Conservation (phyloP, 257 asterid genomes). For the Primulina eburnea region DNA sequence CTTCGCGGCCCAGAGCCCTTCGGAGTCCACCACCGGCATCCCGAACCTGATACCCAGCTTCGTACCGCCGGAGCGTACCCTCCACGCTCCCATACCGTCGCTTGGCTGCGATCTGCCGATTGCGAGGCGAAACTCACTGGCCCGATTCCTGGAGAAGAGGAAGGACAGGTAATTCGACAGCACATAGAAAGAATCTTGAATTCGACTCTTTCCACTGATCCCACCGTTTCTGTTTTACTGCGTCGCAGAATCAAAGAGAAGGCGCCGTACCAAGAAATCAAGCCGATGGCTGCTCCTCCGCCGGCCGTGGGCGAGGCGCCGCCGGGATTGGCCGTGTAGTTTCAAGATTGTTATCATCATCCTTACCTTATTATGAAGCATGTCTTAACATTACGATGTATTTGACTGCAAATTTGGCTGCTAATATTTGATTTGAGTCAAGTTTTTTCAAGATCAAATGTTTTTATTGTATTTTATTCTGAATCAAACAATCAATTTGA, state of each 20-base stretch:
- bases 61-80: slow-evolving; percentile 8
- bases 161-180: slow-evolving; percentile 36
- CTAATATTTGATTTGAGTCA: neutral
- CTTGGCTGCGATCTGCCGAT: slow-evolving; percentile 56
- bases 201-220: neutral
- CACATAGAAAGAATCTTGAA: neutral
- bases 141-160: slow-evolving; percentile 67
- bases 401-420: neutral
- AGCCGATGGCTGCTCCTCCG: neutral
- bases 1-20: slow-evolving; percentile 31
- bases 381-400: neutral
- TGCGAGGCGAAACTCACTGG: slow-evolving; percentile 56
- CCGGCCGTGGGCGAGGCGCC: neutral
- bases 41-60: slow-evolving; percentile 19
- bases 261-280: neutral
- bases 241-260: neutral
- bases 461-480: no score
- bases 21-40: slow-evolving; percentile 36
- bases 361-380: neutral
- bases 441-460: no score
- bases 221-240: neutral
- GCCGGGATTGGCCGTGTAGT: neutral
- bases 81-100: slow-evolving; percentile 23
- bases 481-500: no score
- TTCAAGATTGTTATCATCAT: no score